Conservation (phyloP, 345 rosid species). For the Brassica nigra region DNA sequence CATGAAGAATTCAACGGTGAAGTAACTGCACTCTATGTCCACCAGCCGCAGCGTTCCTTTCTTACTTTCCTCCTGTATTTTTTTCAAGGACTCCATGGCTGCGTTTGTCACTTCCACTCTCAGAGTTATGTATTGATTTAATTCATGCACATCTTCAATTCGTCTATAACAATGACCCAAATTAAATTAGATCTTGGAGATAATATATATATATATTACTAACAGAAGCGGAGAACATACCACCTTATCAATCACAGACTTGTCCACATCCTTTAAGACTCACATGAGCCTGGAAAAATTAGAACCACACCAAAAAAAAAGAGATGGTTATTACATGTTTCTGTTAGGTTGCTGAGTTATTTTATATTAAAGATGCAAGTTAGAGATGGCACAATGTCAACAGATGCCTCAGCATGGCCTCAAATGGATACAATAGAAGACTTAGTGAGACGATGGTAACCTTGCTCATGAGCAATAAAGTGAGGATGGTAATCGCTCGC, state of each 20-base stretch:
- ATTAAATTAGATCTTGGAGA: background rate
- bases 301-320: slow-evolving; percentile 41
- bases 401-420: slow-evolving; percentile 99
- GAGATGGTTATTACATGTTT: background rate
- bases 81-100: no score
- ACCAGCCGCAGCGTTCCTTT: background rate
- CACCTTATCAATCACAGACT: slow-evolving; percentile 40
- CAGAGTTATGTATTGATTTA: slow-evolving; percentile 43
- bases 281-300: no score
- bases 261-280: no score
- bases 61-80: background rate
- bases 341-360: background rate
- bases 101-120: no score
- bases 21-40: background rate
- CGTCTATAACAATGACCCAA: slow-evolving; percentile 2
- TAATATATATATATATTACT: background rate
- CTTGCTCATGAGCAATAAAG: slow-evolving; percentile 97
- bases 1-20: background rate
- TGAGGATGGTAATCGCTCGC: slow-evolving; percentile 69
- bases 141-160: slow-evolving; percentile 47
- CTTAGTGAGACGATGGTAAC: slow-evolving; percentile 94
- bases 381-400: slow-evolving; percentile 78
- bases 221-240: no score
- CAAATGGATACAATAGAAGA: slow-evolving; percentile 78
- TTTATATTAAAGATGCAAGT: slow-evolving; percentile 17